A percentile compares a stretch with the other conserved stretches of the same genome.
These are phyloP conservation scores for Claviceps sorghi DNA, from an alignment of 2,329 filamentous ascomycete species.

Conservation along the genomic window DNA sequence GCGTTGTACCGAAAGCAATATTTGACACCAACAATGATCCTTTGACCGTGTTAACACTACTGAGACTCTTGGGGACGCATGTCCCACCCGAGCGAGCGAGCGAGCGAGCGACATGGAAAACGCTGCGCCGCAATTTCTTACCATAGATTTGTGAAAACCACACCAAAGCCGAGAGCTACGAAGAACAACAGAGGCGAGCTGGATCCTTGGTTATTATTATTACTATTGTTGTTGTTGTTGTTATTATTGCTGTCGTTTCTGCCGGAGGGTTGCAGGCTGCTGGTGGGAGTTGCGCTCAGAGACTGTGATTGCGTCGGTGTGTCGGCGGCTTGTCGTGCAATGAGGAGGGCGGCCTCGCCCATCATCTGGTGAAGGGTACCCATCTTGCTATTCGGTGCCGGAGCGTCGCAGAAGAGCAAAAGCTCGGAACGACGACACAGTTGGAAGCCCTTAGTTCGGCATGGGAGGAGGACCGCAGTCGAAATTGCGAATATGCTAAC, in stretches of 20 bases:
- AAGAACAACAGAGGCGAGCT: slow-evolving; percentile 54
- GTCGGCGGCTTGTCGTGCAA: slow-evolving; percentile 19
- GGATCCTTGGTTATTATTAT: slow-evolving; percentile 13
- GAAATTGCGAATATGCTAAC: not conserved
- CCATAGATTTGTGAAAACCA: slow-evolving; percentile 98
- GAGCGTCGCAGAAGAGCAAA: not conserved
- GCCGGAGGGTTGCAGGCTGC: slow-evolving; percentile 7
- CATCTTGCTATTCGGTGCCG: slow-evolving; percentile 19
- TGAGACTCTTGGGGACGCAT: not conserved
- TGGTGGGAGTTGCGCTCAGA: slow-evolving; percentile 5
- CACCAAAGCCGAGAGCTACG: slow-evolving; percentile 88
- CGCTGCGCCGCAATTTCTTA: slow-evolving; percentile 31
- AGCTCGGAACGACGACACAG: not conserved
- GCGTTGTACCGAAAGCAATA: slow-evolving; percentile 99
- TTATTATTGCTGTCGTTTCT: slow-evolving; percentile 9
- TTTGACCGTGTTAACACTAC: slow-evolving; percentile 25
- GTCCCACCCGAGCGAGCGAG: too few species aligned
- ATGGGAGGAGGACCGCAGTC: slow-evolving; percentile 1
- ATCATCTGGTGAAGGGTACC: slow-evolving; percentile 22
- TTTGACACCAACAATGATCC: slow-evolving; percentile 99
- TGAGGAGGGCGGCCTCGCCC: slow-evolving; percentile 21
- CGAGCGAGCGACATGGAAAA: not conserved
- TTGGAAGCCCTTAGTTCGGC: not conserved
- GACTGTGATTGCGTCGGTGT: slow-evolving; percentile 6
- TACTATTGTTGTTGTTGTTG: slow-evolving; percentile 8